These are phyloP conservation scores for Paracoccidioides lutzii DNA, from an alignment of 2,329 filamentous ascomycete species.

Conservation along the genomic window DNA sequence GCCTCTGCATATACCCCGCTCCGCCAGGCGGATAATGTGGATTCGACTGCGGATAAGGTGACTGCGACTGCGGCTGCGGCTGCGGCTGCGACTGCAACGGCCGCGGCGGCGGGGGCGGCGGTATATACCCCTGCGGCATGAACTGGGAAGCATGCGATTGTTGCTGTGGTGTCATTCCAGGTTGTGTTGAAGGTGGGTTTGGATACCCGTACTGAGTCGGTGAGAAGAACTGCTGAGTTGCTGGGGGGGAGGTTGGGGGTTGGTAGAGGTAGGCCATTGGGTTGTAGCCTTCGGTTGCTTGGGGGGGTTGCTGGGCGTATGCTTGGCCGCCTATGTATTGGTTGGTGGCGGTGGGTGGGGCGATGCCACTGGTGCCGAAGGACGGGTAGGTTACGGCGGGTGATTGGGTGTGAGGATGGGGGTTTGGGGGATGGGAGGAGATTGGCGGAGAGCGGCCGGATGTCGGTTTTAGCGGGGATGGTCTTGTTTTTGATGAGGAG, in stretches of 20 bases:
- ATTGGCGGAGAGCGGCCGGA: constrained; percentile 21
- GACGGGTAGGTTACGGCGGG: constrained; percentile 13
- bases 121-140: constrained; percentile 52
- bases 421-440: constrained; percentile 26
- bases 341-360: constrained; percentile 16
- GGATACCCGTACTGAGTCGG: constrained; percentile 22
- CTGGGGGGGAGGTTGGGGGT: constrained; percentile 30
- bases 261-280: constrained; percentile 38
- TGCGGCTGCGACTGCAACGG: constrained; percentile 52
- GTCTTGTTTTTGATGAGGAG: constrained; percentile 28
- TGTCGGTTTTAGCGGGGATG: constrained; percentile 20
- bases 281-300: constrained; percentile 35
- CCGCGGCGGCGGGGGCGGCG: constrained; percentile 53
- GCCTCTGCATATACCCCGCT: constrained; percentile 34
- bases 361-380: constrained; percentile 19
- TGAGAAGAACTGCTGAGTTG: constrained; percentile 28
- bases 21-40: constrained; percentile 36
- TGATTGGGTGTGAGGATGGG: background rate
- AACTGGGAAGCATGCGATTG: constrained; percentile 30
- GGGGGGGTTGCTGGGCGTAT: constrained; percentile 31
- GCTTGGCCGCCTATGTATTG: constrained; percentile 13
- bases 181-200: constrained; percentile 23
- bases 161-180: background rate
- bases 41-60: constrained; percentile 28
- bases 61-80: constrained; percentile 48